A percentile compares a stretch with the other conserved stretches of the same genome.
Conservation (phyloP, 1,284 basidiomycete genomes). For the Boletellus sp. region DNA sequence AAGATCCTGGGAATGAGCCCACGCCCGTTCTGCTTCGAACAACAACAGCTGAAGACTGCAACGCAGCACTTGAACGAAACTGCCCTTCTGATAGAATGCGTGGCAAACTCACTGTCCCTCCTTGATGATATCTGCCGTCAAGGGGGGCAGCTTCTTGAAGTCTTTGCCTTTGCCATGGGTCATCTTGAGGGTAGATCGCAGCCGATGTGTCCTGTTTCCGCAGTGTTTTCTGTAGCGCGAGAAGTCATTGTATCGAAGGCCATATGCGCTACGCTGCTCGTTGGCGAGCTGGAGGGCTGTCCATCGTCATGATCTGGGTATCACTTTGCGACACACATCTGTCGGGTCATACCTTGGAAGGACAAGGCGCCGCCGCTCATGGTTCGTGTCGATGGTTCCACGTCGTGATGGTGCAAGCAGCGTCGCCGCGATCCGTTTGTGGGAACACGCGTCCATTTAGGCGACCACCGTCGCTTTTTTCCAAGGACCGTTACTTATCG, state of each 20-base stretch:
- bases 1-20: constrained; percentile 86
- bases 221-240: constrained; percentile 82
- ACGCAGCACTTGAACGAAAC: constrained; percentile 11
- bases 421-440: constrained; percentile 10
- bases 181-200: constrained; percentile 78
- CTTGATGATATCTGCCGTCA: constrained; percentile 63
- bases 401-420: constrained; percentile 26
- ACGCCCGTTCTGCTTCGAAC: constrained; percentile 89
- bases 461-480: constrained; percentile 7
- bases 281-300: constrained; percentile 80
- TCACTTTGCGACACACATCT: not conserved
- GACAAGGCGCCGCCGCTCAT: constrained; percentile 31
- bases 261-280: constrained; percentile 88
- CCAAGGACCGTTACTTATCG: constrained; percentile 1
- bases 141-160: constrained; percentile 76
- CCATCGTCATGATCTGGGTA: constrained; percentile 6
- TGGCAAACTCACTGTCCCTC: constrained; percentile 72
- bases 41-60: constrained; percentile 77
- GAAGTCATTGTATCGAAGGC: constrained; percentile 86
- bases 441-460: constrained; percentile 21
- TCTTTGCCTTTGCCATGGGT: constrained; percentile 88
- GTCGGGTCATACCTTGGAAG: constrained; percentile 34
- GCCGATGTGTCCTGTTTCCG: constrained; percentile 83
- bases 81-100: not conserved
- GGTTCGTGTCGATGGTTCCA: constrained; percentile 3